Base-by-base conservation (phyloP, 2,329 filamentous ascomycete genomes). In the Fusarium albidum region DNA sequence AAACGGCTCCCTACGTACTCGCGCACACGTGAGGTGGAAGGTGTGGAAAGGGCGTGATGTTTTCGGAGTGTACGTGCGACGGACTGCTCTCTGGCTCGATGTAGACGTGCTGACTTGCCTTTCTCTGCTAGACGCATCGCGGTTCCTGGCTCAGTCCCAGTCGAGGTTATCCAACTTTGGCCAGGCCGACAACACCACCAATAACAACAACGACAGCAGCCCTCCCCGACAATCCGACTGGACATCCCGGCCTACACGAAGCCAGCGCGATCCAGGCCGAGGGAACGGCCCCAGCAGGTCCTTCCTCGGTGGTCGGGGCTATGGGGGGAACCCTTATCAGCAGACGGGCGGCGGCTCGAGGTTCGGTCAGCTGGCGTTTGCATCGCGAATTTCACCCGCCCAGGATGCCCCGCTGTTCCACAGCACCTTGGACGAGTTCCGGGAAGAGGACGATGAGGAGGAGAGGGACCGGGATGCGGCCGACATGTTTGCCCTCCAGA, bases 81-180 rank as follows among this genome's bases (percentile, higher is more conserved):
- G 43, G 25, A 37, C 48, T 33, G 21, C 29, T 49, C 17, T 29
- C 17, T 39, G 5, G 8, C 27, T 21, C 40, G 35, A 25, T 6
- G 14, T 45, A 45, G 28, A 21, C 15, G 37, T 21, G 50, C 58
- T 67, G 47, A 66, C 54, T 40, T 52, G 26, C 13, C 31, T 47
- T n/a, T n/a, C n/a, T n/a, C 31, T 13, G 39, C 9, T 69, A 97
- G 95, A 98, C 88, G 95, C 95, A 69, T 98, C 94, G 64, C 89
- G 89, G 66, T 99, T 99, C 74, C 86, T 99, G 68, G 91, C 93
- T 57, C 95, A 98, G 84, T 97, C 93, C 64, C 93, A 96, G 80
- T 96, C 93, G 57, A 89, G 92, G 59, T 81, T 98, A 68, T 91
- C 89, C 64, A 86, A 79, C 72, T 86, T 92, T 55, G 83, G 79